Percentiles rank a stretch among this genome's conserved stretches.
phyloP scores from a whole-genome alignment of 1,139 yeast species.

The Taphrina confusa region DNA sequence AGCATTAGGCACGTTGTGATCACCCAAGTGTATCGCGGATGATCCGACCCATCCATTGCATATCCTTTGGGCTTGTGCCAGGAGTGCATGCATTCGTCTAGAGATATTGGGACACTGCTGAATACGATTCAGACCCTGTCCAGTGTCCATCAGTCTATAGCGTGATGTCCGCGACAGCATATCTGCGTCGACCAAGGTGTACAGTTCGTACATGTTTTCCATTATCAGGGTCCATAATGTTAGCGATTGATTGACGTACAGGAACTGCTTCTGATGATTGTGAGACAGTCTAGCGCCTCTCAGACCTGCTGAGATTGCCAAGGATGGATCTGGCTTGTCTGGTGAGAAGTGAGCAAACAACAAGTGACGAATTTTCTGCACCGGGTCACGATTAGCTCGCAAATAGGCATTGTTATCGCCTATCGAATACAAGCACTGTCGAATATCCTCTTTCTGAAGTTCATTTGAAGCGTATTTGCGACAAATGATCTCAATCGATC shows the following conservation, averaged over 20 bases:
- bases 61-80: conserved; percentile 60
- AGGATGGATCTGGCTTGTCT: conserved; percentile 50
- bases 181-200: conserved; percentile 73
- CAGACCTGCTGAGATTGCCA: conserved; percentile 64
- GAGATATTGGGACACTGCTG: conserved; percentile 67
- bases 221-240: conserved; percentile 71
- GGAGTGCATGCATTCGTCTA: conserved; percentile 66
- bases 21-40: conserved; percentile 73
- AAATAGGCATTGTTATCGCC: conserved; percentile 74
- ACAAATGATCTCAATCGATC: conserved; percentile 61
- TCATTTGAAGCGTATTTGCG: conserved; percentile 48
- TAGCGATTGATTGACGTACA: conserved; percentile 65
- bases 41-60: conserved; percentile 70
- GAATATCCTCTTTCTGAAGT: conserved; percentile 57
- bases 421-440: conserved; percentile 67
- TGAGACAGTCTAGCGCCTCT: conserved; percentile 70
- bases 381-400: conserved; percentile 66
- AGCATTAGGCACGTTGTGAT: conserved; percentile 77
- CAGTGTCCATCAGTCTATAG: conserved; percentile 68
- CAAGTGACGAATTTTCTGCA: conserved; percentile 58
- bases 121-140: conserved; percentile 73
- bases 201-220: conserved; percentile 68
- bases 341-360: conserved; percentile 56
- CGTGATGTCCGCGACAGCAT: conserved; percentile 53
- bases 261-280: conserved; percentile 65